Base-by-base conservation (phyloP, 192 early-diverging fungal species). In the Entomortierella parvispora region DNA sequence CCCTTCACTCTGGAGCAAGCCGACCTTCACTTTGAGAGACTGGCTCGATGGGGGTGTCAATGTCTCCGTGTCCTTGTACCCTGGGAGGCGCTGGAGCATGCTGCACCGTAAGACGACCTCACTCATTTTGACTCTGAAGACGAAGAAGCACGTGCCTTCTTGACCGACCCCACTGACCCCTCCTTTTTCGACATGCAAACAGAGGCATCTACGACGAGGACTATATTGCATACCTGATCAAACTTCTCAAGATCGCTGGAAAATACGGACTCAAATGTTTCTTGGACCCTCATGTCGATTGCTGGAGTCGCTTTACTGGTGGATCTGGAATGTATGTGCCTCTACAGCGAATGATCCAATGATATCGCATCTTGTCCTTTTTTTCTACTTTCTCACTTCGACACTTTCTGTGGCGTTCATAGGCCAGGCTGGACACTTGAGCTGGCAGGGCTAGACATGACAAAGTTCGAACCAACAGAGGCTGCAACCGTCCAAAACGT, bases 41-140 rank as follows among this genome's bases (percentile, higher is more conserved):
- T 94, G 15, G 69, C 82, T 6, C 43, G 75, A 7, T 91, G 89
- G 91, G 93, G 93, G 0, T 86, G 93, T 33, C 93, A 90, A 31
- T 87, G 93, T 65, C 67, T 91, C 7, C 82, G 93, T 15, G 75
- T 94, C 28, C 53, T 92, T 25, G 82, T 92, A 4, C 83, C 90
- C 3, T 94, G 93, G 93, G 93, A 94, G 68, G 86, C 93, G 7
- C 62, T 94, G 23, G 87, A 86, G 60, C 85, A 88, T 75, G 49
- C 77, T 53, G 87, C 83, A 60, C 87, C 87, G 82, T 87, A 70
- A 67, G 83, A 69, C 37, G 14, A 17, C 23, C 17, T 9, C 7
- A 5, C 2, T 33, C 15, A 40, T 8, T 33, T 58, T 48, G 3
- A 25, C n/a, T 14, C 11, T 32, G 7, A 4, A 45, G 4, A 44